A percentile compares a stretch with the other conserved stretches of the same genome.
These are phyloP conservation scores for Dioscorea dumetorum DNA, from an alignment of 106 monocot genomes.

Conservation along the genomic window DNA sequence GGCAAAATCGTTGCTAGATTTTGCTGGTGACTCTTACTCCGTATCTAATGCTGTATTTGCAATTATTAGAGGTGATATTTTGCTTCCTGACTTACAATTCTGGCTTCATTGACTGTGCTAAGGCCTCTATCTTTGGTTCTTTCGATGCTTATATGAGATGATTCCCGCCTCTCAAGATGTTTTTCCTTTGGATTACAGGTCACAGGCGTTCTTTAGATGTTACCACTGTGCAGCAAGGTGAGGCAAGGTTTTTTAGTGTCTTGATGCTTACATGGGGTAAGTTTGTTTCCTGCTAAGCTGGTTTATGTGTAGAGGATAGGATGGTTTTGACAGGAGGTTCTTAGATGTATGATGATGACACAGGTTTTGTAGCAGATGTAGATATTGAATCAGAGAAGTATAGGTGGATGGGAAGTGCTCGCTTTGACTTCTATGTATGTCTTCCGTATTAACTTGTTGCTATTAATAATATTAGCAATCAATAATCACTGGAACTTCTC, in stretches of 20 bases:
- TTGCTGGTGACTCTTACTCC: slow-evolving; percentile 48
- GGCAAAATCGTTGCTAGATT: slow-evolving; percentile 70
- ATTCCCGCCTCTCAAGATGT: background rate
- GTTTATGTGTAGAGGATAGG: no score
- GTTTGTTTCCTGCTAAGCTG: no score
- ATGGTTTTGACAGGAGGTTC: no score
- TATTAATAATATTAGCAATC: background rate
- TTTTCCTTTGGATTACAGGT: slow-evolving; percentile 33
- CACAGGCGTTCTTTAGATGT: slow-evolving; percentile 70
- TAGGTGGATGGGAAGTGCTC: slow-evolving; percentile 86
- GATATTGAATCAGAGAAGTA: slow-evolving; percentile 92
- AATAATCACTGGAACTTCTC: background rate
- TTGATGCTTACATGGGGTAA: slow-evolving; percentile 94
- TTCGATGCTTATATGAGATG: background rate
- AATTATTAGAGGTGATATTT: slow-evolving; percentile 63
- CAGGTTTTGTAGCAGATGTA: slow-evolving; percentile 72
- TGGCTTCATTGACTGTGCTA: no score
- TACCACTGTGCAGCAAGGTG: slow-evolving; percentile 68
- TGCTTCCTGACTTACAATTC: background rate
- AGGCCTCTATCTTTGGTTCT: background rate
- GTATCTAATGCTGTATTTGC: slow-evolving; percentile 61
- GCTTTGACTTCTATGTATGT: slow-evolving; percentile 71
- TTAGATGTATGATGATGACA: background rate
- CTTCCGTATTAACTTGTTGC: background rate
- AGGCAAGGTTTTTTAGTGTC: slow-evolving; percentile 73